Evolutionary conservation across 1,139 yeast genomes (phyloP), one percentile per base, ranked within the genome.

Genomic region (Sugiyamaella paludigena): DNA sequence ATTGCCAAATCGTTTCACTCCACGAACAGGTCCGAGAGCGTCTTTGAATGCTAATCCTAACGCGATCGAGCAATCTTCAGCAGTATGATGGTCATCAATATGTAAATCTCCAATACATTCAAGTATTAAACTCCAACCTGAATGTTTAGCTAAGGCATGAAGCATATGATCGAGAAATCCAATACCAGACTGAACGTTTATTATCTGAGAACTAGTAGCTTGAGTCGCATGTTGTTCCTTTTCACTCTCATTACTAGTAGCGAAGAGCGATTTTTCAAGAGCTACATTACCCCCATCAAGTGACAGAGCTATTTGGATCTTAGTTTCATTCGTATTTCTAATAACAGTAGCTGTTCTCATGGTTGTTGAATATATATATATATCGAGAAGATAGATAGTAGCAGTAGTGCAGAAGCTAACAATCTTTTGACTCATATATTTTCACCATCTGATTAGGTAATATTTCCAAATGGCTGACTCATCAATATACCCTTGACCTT

Each of bases 121-220:
- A 27, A 92, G 78, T 31, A 87, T 74, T 53, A 92, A 68, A 16
- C 96, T 87, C 98, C 98, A 92, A 11, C 98, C 98, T 1, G 94
- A 76, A 69, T 92, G 98, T 65, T 92, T 92, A 38, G 98, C 97
- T 59, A 92, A 75, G 0, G 98, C 98, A 63, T 91, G 97, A 40
- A 92, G 75, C 98, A 92, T 92, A 68, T 92, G 98, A 71, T 92
- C 98, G 54, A 92, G 74, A 66, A 92, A 92, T 1, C 98, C 98
- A 49, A 92, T 79, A 38, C 98, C 98, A 0, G 98, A 86, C 61
- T 87, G 87, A 49, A 92, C 81, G 40, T 80, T 74, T 54, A 92
- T 89, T 10, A 78, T 74, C 67, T 92, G 98, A 0, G 87, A 75
- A 4, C 47, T 37, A 27, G 51, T 49, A 43, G 71, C 60, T 65